Percentiles rank a stretch among this genome's conserved stretches.
phyloP scores from a whole-genome alignment of 1,139 yeast species.

The Nakaseomyces uthaithaninus region DNA sequence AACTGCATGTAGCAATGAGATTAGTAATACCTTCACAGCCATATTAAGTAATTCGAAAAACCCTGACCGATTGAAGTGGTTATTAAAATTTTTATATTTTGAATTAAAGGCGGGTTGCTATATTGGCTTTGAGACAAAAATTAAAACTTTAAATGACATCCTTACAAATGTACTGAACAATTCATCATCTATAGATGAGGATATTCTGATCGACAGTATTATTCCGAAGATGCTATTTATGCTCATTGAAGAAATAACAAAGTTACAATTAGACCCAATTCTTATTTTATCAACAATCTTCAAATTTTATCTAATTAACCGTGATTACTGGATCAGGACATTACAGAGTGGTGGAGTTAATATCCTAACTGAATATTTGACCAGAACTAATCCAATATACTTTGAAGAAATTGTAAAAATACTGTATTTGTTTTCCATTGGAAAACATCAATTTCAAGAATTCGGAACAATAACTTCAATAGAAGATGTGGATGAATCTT shows the following conservation, averaged over 20 bases:
- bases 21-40: conserved; percentile 13
- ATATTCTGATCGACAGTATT: conserved; percentile 43
- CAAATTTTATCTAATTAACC: conserved; percentile 43
- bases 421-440: conserved; percentile 11
- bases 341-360: conserved; percentile 48
- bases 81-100: conserved; percentile 39
- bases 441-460: conserved; percentile 4
- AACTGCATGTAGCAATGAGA: background rate
- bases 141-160: conserved; percentile 6
- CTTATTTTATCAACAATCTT: conserved; percentile 45
- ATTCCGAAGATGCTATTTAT: conserved; percentile 62
- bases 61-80: conserved; percentile 34
- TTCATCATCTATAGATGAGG: background rate
- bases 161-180: background rate
- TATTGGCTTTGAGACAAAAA: conserved; percentile 12
- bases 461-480: background rate
- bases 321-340: conserved; percentile 43
- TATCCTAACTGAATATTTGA: conserved; percentile 38
- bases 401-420: conserved; percentile 24
- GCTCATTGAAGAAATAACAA: conserved; percentile 37
- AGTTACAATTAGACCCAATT: conserved; percentile 37
- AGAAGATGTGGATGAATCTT: background rate
- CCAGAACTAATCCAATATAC: conserved; percentile 32
- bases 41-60: conserved; percentile 37
- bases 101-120: conserved; percentile 1